These are phyloP conservation scores for Candida albicans DNA, from an alignment of 1,139 yeast genomes.

Conservation along the genomic window DNA sequence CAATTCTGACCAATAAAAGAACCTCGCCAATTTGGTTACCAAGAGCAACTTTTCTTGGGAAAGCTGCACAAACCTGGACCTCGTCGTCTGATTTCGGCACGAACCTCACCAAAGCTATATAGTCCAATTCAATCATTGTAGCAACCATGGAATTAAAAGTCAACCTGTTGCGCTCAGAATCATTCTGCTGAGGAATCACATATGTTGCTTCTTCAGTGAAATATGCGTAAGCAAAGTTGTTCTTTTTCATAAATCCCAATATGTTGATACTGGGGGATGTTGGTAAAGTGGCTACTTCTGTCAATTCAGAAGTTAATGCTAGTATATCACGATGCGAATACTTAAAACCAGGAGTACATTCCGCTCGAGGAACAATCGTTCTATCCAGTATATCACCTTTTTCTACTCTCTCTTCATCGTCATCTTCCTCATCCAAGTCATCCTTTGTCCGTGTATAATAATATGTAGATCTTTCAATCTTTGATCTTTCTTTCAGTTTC, in stretches of 20 bases:
- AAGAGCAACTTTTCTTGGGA: conserved; percentile 42
- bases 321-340: conserved; percentile 58
- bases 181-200: conserved; percentile 48
- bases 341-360: conserved; percentile 48
- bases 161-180: conserved; percentile 34
- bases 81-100: conserved; percentile 51
- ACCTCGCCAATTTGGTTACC: conserved; percentile 23
- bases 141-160: conserved; percentile 57
- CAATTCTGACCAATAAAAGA: conserved; percentile 51
- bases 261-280: conserved; percentile 58
- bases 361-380: neutral
- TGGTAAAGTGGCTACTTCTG: conserved; percentile 41
- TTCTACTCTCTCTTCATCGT: conserved; percentile 15
- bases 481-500: conserved; percentile 8
- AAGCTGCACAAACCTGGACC: conserved; percentile 55
- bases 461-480: conserved; percentile 22
- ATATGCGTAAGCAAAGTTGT: conserved; percentile 56
- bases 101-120: conserved; percentile 62
- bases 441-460: conserved; percentile 21
- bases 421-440: conserved; percentile 17
- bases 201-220: conserved; percentile 59
- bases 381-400: neutral
- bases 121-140: conserved; percentile 48
- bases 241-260: conserved; percentile 54
- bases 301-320: conserved; percentile 41